Percentiles rank a stretch among this genome's conserved stretches.
Conservation (phyloP, 1,284 basidiomycete species). For the Amylostereum areolatum region DNA sequence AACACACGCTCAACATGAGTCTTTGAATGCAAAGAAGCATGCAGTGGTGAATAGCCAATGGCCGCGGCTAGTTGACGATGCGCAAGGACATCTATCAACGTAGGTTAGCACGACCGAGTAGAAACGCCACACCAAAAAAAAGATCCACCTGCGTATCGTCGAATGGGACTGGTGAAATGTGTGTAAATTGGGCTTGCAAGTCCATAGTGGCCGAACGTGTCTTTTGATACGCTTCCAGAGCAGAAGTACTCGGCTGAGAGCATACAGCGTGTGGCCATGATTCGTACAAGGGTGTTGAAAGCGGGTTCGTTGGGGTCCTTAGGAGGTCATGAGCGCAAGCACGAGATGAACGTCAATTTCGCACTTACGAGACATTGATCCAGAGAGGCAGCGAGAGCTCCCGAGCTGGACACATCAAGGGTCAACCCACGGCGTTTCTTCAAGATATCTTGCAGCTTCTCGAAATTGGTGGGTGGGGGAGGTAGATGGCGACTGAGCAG, state of each 20-base stretch:
- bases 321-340: slow-evolving; percentile 3
- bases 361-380: slow-evolving; percentile 81
- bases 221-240: slow-evolving; percentile 87
- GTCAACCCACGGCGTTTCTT: slow-evolving; percentile 79
- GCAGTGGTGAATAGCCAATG: slow-evolving; percentile 81
- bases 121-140: slow-evolving; percentile 33
- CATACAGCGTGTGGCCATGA: slow-evolving; percentile 99
- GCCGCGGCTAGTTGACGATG: slow-evolving; percentile 93
- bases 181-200: slow-evolving; percentile 97
- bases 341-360: neutral
- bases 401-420: slow-evolving; percentile 91
- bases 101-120: slow-evolving; percentile 10
- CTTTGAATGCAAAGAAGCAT: slow-evolving; percentile 86
- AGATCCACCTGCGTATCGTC: slow-evolving; percentile 82
- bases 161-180: slow-evolving; percentile 94
- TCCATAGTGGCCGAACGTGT: slow-evolving; percentile 96
- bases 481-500: slow-evolving; percentile 79
- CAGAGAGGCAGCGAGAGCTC: slow-evolving; percentile 84
- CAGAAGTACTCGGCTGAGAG: slow-evolving; percentile 98
- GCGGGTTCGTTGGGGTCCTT: slow-evolving; percentile 78
- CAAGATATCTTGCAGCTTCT: slow-evolving; percentile 92
- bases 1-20: slow-evolving; percentile 84
- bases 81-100: slow-evolving; percentile 74
- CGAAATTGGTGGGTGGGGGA: slow-evolving; percentile 92
- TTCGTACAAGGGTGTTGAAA: slow-evolving; percentile 96